Percentiles rank a stretch among this genome's conserved stretches.
phyloP scores from a whole-genome alignment of 1,139 yeast genomes.

The Saccharomycopsis crataegensis region DNA sequence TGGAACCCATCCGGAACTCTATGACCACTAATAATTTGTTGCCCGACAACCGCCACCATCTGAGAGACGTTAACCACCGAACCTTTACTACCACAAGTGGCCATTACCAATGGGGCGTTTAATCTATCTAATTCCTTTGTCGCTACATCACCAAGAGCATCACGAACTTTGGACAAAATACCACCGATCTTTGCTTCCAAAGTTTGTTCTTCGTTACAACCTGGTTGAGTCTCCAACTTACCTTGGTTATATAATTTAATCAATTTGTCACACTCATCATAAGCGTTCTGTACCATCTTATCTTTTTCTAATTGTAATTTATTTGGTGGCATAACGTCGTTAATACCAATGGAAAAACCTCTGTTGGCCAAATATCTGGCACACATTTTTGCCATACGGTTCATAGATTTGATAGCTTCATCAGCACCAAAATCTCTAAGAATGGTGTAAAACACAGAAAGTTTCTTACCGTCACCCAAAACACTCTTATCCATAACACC shows the following conservation, averaged over 20 bases:
- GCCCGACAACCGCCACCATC: slow-evolving; percentile 99
- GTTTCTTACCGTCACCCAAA: slow-evolving; percentile 96
- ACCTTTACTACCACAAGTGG: slow-evolving; percentile 98
- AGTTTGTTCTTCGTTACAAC: slow-evolving; percentile 98
- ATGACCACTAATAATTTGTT: slow-evolving; percentile 95
- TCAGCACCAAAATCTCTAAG: slow-evolving; percentile 91
- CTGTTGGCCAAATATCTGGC: slow-evolving; percentile 91
- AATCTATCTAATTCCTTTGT: slow-evolving; percentile 81
- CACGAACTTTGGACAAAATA: slow-evolving; percentile 90
- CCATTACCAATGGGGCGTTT: slow-evolving; percentile 97
- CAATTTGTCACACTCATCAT: slow-evolving; percentile 84
- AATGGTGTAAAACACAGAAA: slow-evolving; percentile 91
- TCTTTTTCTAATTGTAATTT: slow-evolving; percentile 76
- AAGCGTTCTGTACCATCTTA: slow-evolving; percentile 84
- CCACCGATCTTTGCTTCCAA: slow-evolving; percentile 98
- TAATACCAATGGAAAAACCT: slow-evolving; percentile 96
- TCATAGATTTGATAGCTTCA: slow-evolving; percentile 95
- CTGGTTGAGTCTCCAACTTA: slow-evolving; percentile 95
- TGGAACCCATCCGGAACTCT: slow-evolving; percentile 99
- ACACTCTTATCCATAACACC: slow-evolving; percentile 98
- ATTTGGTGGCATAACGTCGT: slow-evolving; percentile 91
- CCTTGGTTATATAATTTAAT: slow-evolving; percentile 77
- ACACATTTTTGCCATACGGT: slow-evolving; percentile 96
- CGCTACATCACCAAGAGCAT: slow-evolving; percentile 98
- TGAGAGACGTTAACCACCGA: slow-evolving; percentile 96